A percentile compares a stretch with the other conserved stretches of the same genome.
These are phyloP conservation scores for Dicorynia guianensis DNA, from an alignment of 306 rosid species.

Conservation along the genomic window DNA sequence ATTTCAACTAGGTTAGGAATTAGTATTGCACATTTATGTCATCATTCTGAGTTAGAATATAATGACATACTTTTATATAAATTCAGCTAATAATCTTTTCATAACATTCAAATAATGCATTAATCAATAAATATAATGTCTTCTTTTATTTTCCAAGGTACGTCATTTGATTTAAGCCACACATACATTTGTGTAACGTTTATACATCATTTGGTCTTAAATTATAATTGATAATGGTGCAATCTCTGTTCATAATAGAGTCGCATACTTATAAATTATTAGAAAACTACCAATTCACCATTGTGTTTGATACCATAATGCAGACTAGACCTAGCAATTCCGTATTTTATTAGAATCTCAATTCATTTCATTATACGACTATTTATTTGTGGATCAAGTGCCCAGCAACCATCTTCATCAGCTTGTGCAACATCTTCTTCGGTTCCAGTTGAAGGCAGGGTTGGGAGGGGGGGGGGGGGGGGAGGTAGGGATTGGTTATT, in stretches of 20 bases:
- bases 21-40: no score
- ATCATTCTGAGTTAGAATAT: not conserved
- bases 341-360: not conserved
- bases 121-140: not conserved
- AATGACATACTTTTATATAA: not conserved
- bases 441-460: conserved; percentile 14
- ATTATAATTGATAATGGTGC: not conserved
- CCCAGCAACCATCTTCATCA: conserved; percentile 18
- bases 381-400: not conserved
- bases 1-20: no score
- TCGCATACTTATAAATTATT: not conserved
- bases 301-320: not conserved
- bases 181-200: not conserved
- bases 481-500: no score
- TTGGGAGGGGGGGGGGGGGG: no score
- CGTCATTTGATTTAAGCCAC: conserved; percentile 12
- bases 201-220: not conserved
- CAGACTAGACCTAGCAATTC: not conserved
- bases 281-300: not conserved
- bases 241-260: no score
- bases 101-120: not conserved
- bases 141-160: not conserved
- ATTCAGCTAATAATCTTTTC: not conserved
- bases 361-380: not conserved
- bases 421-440: not conserved